Conservation (phyloP, 768 basidiomycete species). For the Lactarius indigo region DNA sequence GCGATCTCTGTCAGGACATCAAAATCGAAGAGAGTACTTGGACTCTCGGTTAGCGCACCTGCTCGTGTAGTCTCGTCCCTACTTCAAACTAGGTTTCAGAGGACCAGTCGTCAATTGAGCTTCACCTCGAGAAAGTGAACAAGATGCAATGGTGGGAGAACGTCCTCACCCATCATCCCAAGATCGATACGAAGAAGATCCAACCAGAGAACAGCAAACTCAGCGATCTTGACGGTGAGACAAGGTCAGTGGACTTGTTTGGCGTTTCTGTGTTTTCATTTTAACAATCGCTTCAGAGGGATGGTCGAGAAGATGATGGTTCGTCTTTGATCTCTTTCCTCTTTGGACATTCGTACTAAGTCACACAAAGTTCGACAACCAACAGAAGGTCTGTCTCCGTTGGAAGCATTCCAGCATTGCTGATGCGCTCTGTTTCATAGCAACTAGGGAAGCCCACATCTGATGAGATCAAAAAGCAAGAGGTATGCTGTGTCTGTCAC, state of each 20-base stretch:
- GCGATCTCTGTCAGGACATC: slow-evolving; percentile 89
- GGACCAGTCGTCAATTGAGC: slow-evolving; percentile 66
- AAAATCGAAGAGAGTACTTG: slow-evolving; percentile 97
- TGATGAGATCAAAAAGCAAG: slow-evolving; percentile 90
- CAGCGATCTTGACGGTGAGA: slow-evolving; percentile 94
- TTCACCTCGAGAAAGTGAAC: slow-evolving; percentile 87
- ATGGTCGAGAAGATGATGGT: slow-evolving; percentile 99
- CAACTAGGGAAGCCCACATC: slow-evolving; percentile 96
- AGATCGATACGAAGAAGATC: slow-evolving; percentile 95
- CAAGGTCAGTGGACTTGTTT: slow-evolving; percentile 48
- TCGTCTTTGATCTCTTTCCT: slow-evolving; percentile 32
- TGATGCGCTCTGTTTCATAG: slow-evolving; percentile 38
- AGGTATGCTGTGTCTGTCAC: slow-evolving; percentile 42
- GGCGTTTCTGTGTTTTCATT: not conserved
- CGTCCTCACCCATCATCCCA: slow-evolving; percentile 90
- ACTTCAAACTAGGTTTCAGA: slow-evolving; percentile 42
- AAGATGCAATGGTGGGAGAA: slow-evolving; percentile 97
- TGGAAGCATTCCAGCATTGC: not conserved
- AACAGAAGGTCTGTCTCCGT: slow-evolving; percentile 54
- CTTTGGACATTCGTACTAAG: not conserved
- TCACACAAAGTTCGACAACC: slow-evolving; percentile 62
- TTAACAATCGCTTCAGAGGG: slow-evolving; percentile 47
- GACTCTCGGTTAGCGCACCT: slow-evolving; percentile 69
- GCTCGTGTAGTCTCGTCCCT: slow-evolving; percentile 10
- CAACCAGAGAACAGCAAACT: slow-evolving; percentile 93